Evolutionary conservation across 495 filamentous ascomycete genomes (phyloP), one percentile per base, ranked within the genome.

Genomic region (Choiromyces venosus): DNA sequence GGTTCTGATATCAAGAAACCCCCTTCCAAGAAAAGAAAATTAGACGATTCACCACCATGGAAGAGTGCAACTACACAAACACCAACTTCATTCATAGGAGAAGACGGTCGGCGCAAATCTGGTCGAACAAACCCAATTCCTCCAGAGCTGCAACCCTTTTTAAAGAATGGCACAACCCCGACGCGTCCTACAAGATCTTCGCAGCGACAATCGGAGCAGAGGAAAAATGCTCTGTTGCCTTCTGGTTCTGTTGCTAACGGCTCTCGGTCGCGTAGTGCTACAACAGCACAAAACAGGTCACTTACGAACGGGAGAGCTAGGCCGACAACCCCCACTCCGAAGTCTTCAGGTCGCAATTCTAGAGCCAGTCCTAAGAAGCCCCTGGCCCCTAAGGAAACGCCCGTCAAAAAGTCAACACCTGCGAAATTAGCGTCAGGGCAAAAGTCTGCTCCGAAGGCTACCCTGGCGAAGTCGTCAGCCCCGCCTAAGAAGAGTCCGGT

Each of bases 51-150:
- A 39, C 95, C 95, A 72, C 95, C 95, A 36, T 99, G 95, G 95
- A 98, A 95, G 84, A 94, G 89, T 82, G 85, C 91, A 68, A 89
- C 91, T 65, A 91, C 89, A 37, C 92, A 96, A 64, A 96, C 94
- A 0, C 95, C 95, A 5, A 92, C 95, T 12, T 91, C 92, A 0
- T 92, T 97, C 76, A 83, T 90, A 36, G 89, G 90, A 36, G 89
- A 90, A 74, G 90, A 92, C 83, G 95, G 95, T 65, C 89, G 89
- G 74, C 88, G 95, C 71, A 95, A 93, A 82, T 97, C 94, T 12
- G 92, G 92, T 44, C 86, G 94, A 74, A 91, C 91, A 71, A 97
- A 96, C 81, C 82, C 84, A 38, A 82, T 91, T 29, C 91, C 91
- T n/a, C 74, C 90, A 40, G 90, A 92, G 73, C 82, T 91, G 70